Percentiles rank a stretch among this genome's conserved stretches.
These are phyloP conservation scores for Cytospora mali DNA, from an alignment of 2,329 filamentous ascomycete genomes.

Conservation along the genomic window DNA sequence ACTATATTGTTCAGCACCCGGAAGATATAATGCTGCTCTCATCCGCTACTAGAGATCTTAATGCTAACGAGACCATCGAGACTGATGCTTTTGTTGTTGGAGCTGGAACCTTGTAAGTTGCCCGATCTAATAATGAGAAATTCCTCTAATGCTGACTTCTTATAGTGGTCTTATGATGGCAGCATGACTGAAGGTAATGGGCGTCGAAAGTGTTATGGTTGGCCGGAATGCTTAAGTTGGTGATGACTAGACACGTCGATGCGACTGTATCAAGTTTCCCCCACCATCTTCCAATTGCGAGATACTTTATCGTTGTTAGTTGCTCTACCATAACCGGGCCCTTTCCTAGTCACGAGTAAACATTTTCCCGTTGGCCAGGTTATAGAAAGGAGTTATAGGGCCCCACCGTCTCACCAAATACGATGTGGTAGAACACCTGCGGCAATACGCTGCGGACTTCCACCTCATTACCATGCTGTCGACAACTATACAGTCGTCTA, in stretches of 20 bases:
- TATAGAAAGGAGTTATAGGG: constrained; percentile 42
- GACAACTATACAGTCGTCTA: constrained; percentile 41
- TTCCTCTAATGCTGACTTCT: constrained; percentile 32
- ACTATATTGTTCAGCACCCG: constrained; percentile 30
- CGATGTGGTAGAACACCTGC: constrained; percentile 52
- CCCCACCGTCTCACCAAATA: constrained; percentile 48
- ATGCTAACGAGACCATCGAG: constrained; percentile 26
- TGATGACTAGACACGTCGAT: constrained; percentile 44
- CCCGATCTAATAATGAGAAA: constrained; percentile 7
- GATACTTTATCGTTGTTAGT: constrained; percentile 38
- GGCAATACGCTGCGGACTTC: constrained; percentile 49
- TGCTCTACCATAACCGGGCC: constrained; percentile 38
- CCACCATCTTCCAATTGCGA: constrained; percentile 41
- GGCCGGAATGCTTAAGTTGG: constrained; percentile 40
- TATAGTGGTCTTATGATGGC: constrained; percentile 29
- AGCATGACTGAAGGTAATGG: constrained; percentile 43
- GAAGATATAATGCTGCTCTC: constrained; percentile 37
- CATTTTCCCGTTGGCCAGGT: constrained; percentile 25
- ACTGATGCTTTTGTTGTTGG: constrained; percentile 40
- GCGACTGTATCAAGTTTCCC: constrained; percentile 43
- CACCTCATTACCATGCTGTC: constrained; percentile 49
- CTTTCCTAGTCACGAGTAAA: background rate
- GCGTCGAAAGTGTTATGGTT: constrained; percentile 39
- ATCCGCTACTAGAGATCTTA: constrained; percentile 28
- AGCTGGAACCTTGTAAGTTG: constrained; percentile 38